Conservation (phyloP, 1,284 basidiomycete species). For the Apiotrichum gracile region DNA sequence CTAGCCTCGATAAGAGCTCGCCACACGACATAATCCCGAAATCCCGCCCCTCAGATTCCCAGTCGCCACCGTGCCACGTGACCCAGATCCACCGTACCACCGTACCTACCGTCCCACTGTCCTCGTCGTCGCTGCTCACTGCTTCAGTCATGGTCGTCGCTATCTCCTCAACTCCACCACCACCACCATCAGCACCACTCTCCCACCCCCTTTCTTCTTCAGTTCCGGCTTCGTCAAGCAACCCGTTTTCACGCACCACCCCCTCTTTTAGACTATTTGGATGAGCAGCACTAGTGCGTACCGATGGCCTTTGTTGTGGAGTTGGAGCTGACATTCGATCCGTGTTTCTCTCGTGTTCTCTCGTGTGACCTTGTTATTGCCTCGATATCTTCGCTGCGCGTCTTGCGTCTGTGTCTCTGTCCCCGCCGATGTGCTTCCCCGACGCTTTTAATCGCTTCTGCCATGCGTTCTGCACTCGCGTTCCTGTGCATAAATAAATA, state of each 20-base stretch:
- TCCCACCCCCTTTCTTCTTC: not conserved
- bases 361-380: too few relatives aligned
- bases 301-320: not conserved
- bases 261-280: constrained; percentile 15
- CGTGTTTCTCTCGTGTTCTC: not conserved
- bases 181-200: not conserved
- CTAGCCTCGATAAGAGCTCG: too few relatives aligned
- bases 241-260: not conserved
- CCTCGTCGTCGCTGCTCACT: not conserved
- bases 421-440: too few relatives aligned
- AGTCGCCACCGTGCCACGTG: too few relatives aligned
- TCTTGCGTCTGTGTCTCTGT: too few relatives aligned
- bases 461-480: too few relatives aligned
- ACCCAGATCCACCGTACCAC: not conserved
- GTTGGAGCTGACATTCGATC: not conserved
- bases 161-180: not conserved
- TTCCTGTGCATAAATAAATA: too few relatives aligned
- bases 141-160: not conserved
- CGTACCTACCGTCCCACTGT: not conserved
- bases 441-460: too few relatives aligned
- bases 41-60: too few relatives aligned
- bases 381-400: too few relatives aligned
- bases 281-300: constrained; percentile 38
- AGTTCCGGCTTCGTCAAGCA: not conserved
- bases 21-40: not conserved